These are phyloP conservation scores for Hyphodiscus sp. DNA, from an alignment of 2,329 filamentous ascomycete genomes.

Conservation along the genomic window DNA sequence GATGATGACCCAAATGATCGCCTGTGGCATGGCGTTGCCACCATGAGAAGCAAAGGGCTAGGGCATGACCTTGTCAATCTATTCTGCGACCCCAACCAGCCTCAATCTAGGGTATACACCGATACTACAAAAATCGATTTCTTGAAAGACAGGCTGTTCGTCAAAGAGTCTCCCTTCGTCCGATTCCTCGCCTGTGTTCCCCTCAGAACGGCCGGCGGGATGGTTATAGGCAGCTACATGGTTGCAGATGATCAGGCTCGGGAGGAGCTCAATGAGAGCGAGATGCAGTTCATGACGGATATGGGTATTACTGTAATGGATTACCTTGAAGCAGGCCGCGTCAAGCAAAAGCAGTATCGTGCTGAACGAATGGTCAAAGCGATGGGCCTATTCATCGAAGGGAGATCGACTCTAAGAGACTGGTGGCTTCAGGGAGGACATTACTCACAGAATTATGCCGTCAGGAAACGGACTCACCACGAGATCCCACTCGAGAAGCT, in stretches of 20 bases:
- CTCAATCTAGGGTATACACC: conserved; percentile 28
- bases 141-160: conserved; percentile 33
- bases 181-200: conserved; percentile 55
- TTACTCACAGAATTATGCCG: conserved; percentile 13
- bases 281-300: conserved; percentile 49
- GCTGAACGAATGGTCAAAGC: conserved; percentile 49
- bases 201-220: conserved; percentile 48
- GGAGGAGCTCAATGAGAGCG: conserved; percentile 40
- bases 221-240: conserved; percentile 54
- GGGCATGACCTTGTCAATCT: conserved; percentile 14
- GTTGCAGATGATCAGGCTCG: conserved; percentile 53
- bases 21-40: conserved; percentile 26
- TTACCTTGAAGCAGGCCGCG: conserved; percentile 51
- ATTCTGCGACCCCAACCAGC: conserved; percentile 14
- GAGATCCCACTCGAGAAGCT: conserved; percentile 13
- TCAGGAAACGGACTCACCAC: conserved; percentile 11
- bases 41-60: conserved; percentile 10
- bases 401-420: conserved; percentile 34
- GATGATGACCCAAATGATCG: conserved; percentile 24
- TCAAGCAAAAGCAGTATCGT: conserved; percentile 44
- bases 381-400: conserved; percentile 48
- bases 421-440: conserved; percentile 26
- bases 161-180: conserved; percentile 30
- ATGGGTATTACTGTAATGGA: conserved; percentile 51
- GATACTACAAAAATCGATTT: conserved; percentile 34